phyloP scores from a whole-genome alignment of 371 early-diverging fungal genomes.

The Actinomortierella ambigua region DNA sequence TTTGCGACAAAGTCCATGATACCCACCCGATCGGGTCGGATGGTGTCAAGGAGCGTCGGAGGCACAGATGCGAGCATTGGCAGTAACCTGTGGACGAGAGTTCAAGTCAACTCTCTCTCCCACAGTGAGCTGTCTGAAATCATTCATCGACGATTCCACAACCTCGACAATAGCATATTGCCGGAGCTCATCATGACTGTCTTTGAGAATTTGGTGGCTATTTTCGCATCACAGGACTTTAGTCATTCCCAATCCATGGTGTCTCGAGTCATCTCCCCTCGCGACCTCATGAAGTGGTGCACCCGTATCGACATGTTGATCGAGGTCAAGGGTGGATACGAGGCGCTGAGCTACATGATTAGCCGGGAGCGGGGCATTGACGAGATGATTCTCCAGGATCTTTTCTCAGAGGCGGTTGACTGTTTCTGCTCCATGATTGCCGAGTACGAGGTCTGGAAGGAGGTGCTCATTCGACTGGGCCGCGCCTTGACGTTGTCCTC shows the following conservation, averaged over 20 bases:
- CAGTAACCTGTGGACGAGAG: conserved; percentile 81
- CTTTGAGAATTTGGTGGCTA: conserved; percentile 60
- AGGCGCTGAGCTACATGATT: conserved; percentile 22
- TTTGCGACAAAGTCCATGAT: conserved; percentile 90
- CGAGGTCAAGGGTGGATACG: conserved; percentile 37
- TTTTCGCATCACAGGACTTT: conserved; percentile 63
- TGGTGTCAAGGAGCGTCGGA: conserved; percentile 48
- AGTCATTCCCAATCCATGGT: conserved; percentile 56
- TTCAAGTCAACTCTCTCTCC: conserved; percentile 69
- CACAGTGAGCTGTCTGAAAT: conserved; percentile 68
- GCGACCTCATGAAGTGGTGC: conserved; percentile 92
- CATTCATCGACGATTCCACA: conserved; percentile 63
- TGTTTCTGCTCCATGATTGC: conserved; percentile 88
- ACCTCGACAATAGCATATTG: conserved; percentile 50
- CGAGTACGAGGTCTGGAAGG: conserved; percentile 67
- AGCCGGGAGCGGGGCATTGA: conserved; percentile 48
- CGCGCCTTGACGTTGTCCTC: conserved; percentile 73
- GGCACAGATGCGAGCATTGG: conserved; percentile 68
- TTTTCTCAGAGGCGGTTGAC: conserved; percentile 89
- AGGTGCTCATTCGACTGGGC: conserved; percentile 69
- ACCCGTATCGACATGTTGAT: conserved; percentile 60
- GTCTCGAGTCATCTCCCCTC: conserved; percentile 60
- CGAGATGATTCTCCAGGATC: conserved; percentile 54
- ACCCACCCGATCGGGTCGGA: conserved; percentile 49
- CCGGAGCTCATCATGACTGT: conserved; percentile 64